Base-by-base conservation (phyloP, 345 rosid genomes). In the Acer negundo region DNA sequence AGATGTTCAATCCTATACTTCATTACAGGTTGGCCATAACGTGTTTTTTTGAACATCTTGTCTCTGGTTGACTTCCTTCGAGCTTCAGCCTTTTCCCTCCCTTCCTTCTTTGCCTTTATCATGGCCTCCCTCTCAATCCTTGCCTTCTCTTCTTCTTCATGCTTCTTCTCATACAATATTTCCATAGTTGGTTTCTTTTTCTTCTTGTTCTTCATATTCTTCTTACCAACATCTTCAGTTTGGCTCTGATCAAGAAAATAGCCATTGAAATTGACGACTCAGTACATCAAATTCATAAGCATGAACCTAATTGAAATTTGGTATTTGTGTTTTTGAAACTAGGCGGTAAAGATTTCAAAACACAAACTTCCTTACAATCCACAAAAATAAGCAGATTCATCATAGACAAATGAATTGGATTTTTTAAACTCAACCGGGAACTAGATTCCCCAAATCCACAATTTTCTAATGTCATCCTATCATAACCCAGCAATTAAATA, bases 1-100 rank as follows among this genome's bases (percentile, higher is more conserved):
- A 94, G 94, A 81, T 88, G 89, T 83, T 96, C 93, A 7, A 94
- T 92, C 84, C 94, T 86, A 79, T 94, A 92, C 83, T 96, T 92
- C 97, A 94, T 94, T 2, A 94, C 88, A 46, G 97, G 98, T 70
- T 94, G 99, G 72, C 99, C 99, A 28, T 79, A 82, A 56, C 83
- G 75, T 13, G 98, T 92, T 88, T 75, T 94, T 83, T 85, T 92
- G 81, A 90, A 83, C 97, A 94, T 92, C 78, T 88, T 89, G 75
- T 70, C 90, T 73, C 85, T 91, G 24, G 84, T 84, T 42, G 79
- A 83, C 61, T 91, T 96, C 87, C 98, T 89, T 53, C 82, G 82
- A 10, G 97, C 86, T 78, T 86, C 91, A 10, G 93, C 91, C 79
- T 89, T 91, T 74, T 84, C 93, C 82, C 79, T 85, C 11, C 80